Conservation (phyloP, 805 yeast species). For the Phaffomyces thermotolerans region DNA sequence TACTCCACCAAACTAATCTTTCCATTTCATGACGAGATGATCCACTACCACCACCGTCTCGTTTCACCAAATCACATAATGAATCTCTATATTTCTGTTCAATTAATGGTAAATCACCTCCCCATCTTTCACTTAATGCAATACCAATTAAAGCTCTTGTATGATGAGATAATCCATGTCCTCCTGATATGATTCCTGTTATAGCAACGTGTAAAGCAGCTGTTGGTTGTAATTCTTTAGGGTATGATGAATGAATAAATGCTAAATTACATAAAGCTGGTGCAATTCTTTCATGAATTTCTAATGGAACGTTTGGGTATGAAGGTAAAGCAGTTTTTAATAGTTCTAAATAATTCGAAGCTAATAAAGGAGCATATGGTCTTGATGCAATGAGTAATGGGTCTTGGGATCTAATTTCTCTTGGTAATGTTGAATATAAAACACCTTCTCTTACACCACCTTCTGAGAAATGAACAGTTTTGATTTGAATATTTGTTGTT, state of each 20-base stretch:
- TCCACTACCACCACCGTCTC: constrained; percentile 27
- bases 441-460: constrained; percentile 79
- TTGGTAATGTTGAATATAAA: constrained; percentile 53
- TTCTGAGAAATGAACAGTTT: constrained; percentile 61
- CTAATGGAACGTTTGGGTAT: constrained; percentile 44
- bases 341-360: constrained; percentile 47
- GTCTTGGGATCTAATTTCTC: constrained; percentile 52
- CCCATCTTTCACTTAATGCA: constrained; percentile 76
- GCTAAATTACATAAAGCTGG: constrained; percentile 71
- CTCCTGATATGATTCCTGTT: constrained; percentile 67
- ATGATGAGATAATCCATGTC: constrained; percentile 68
- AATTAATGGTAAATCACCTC: constrained; percentile 60
- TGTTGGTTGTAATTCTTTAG: constrained; percentile 68
- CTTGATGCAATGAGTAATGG: constrained; percentile 63
- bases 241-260: constrained; percentile 70
- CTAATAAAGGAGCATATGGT: constrained; percentile 64
- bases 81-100: constrained; percentile 40
- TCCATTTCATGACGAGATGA: constrained; percentile 33
- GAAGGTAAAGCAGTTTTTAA: constrained; percentile 51
- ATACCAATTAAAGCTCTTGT: constrained; percentile 66
- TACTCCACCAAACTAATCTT: constrained; percentile 62
- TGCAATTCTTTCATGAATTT: constrained; percentile 50
- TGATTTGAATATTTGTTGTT: constrained; percentile 39
- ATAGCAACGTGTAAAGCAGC: constrained; percentile 69
- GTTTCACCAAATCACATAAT: constrained; percentile 42